phyloP scores from a whole-genome alignment of 2,329 filamentous ascomycete species.

The Fusarium setosum region DNA sequence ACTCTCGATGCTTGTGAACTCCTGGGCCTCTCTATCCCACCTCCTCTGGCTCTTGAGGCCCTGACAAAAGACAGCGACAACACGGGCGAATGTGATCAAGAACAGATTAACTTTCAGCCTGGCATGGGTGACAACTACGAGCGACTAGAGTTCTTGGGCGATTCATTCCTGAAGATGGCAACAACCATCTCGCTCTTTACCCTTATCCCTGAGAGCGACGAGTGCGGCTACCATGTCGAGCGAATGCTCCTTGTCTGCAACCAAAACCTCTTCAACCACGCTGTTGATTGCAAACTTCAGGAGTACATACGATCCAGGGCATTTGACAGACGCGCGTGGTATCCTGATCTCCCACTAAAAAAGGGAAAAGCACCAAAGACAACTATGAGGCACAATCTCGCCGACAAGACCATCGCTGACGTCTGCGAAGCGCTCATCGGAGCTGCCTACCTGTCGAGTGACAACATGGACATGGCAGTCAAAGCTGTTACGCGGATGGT shows the following conservation, averaged over 20 bases:
- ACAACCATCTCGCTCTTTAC: conserved; percentile 90
- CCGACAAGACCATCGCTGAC: conserved; percentile 92
- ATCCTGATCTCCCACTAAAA: conserved; percentile 81
- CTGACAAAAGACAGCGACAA: conserved; percentile 94
- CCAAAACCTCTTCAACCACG: conserved; percentile 84
- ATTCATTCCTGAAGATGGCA: conserved; percentile 95
- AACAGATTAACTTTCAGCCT: conserved; percentile 78
- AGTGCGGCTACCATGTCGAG: conserved; percentile 89
- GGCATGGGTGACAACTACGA: conserved; percentile 98
- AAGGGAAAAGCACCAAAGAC: conserved; percentile 72
- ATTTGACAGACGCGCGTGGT: conserved; percentile 89
- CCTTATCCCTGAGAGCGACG: conserved; percentile 79
- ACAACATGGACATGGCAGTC: conserved; percentile 68
- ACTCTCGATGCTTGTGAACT: conserved; percentile 77
- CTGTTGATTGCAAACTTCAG: conserved; percentile 72
- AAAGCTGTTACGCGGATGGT: conserved; percentile 77
- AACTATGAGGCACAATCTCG: conserved; percentile 71
- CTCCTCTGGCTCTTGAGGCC: conserved; percentile 83
- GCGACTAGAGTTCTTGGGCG: conserved; percentile 90
- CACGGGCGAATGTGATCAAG: conserved; percentile 75
- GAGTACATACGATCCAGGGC: conserved; percentile 85
- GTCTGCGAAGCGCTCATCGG: conserved; percentile 96
- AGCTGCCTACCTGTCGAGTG: conserved; percentile 73
- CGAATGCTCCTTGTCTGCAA: conserved; percentile 95
- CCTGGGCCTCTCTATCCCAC: conserved; percentile 72